Evolutionary conservation across 2,329 filamentous ascomycete genomes (phyloP).

Genomic region (Nemania sp.): DNA sequence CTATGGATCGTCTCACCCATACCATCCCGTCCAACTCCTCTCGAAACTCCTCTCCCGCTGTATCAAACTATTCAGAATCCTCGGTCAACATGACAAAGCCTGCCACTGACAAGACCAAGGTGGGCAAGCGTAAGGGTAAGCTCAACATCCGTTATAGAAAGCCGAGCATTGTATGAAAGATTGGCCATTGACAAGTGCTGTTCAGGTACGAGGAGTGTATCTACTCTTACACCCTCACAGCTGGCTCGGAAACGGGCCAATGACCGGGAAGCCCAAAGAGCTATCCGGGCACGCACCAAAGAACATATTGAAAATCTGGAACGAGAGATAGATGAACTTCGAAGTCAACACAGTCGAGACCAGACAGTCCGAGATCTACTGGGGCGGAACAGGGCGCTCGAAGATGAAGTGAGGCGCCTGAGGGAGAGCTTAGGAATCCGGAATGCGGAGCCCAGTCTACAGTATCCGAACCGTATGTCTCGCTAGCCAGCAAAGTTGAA

Average conservation of each 20-base stretch:
- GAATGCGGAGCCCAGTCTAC: conserved; percentile 30
- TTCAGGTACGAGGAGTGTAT: conserved; percentile 72
- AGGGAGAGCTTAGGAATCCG: conserved; percentile 51
- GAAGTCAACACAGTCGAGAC: conserved; percentile 52
- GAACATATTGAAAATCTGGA: conserved; percentile 81
- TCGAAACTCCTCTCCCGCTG: conserved; percentile 19
- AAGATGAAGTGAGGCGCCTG: conserved; percentile 54
- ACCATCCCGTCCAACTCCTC: conserved; percentile 14
- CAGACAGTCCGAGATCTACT: conserved; percentile 56
- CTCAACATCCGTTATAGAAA: not conserved
- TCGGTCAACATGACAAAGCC: conserved; percentile 35
- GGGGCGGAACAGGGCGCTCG: conserved; percentile 56
- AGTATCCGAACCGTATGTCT: conserved; percentile 37
- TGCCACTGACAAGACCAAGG: conserved; percentile 28
- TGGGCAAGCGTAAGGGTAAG: conserved; percentile 41
- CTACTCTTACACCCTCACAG: conserved; percentile 85
- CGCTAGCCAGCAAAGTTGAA: not conserved
- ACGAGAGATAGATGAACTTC: conserved; percentile 72
- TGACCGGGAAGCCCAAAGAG: conserved; percentile 86
- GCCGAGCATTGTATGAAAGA: not conserved
- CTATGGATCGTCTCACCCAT: conserved; percentile 23
- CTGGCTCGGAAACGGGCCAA: conserved; percentile 89
- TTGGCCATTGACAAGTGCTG: conserved; percentile 17
- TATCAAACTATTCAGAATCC: conserved; percentile 23
- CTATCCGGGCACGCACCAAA: conserved; percentile 84